Evolutionary conservation across 352 stramenopile species (phyloP), one percentile per base, ranked within the genome.

Genomic region (Sclerospora graminicola): DNA sequence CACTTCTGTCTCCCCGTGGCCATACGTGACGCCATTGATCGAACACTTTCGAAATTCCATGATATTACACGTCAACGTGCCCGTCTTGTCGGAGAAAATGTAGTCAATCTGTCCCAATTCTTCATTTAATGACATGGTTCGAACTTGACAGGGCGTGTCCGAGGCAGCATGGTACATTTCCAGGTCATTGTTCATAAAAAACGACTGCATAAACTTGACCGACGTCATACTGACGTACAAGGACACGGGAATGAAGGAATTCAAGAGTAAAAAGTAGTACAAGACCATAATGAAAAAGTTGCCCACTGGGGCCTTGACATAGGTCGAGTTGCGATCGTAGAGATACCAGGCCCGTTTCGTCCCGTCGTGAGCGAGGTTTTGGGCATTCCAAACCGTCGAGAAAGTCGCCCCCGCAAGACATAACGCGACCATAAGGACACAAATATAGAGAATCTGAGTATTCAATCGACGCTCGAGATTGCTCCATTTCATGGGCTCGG

Each of bases 1-100:
- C 3, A 94, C 73, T 49, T 94, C 81, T 0, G 84, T 95, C 43
- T 91, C 82, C 0, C 84, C 83, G 21, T 86, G 62, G 1, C 94
- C 95, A 62, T 98, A 98, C 16, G 85, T 60, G 15, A 96, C 66
- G 26, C 89, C 90, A 53, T 97, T 92, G 37, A 98, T 94, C 20
- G 85, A 94, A 57, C 88, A 98, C 44, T 95, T 93, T 36, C 96
- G 95, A 59, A 99, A 98, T 54, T 97, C 82, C 93, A 98, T 98
- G 20, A 97, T 75, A 58, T 98, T 98, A 46, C 87, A 90, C 34
- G 93, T 98, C 19, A 98, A 54, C 8, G 93, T 98, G 13, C 93
- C 93, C 8, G 92, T 98, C 64, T 98, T 98, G 59, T 98, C 92
- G 24, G 64, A 87, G 43, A 97, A 97, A 19, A 97, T 86, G 54